phyloP scores from a whole-genome alignment of 2,329 filamentous ascomycete species.

The Phialemoniopsis sp. region DNA sequence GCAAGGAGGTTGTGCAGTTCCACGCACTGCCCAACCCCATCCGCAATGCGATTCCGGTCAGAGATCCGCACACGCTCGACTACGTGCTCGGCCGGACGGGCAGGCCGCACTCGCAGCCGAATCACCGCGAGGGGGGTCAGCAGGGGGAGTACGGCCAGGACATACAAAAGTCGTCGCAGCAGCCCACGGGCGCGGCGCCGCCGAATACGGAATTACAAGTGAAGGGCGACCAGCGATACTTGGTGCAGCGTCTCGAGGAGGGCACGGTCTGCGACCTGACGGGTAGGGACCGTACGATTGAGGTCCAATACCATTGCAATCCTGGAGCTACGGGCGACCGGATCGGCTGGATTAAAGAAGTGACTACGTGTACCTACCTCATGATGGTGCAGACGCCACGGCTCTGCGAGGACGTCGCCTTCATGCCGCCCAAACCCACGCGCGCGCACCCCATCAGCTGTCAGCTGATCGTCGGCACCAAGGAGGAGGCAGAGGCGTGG shows the following conservation, averaged over 20 bases:
- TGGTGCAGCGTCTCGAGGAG: conserved; percentile 75
- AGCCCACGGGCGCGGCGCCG: conserved; percentile 15
- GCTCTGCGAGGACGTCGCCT: conserved; percentile 82
- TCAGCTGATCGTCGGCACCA: conserved; percentile 58
- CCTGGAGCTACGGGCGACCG: conserved; percentile 68
- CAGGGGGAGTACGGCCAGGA: conserved; percentile 4
- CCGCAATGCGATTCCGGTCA: conserved; percentile 68
- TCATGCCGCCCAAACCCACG: conserved; percentile 75
- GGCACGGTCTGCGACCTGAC: conserved; percentile 87
- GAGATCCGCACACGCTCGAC: conserved; percentile 71
- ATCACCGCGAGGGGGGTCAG: conserved; percentile 7
- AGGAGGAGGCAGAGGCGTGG: conserved; percentile 40
- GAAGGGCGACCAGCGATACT: conserved; percentile 78
- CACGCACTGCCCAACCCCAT: conserved; percentile 70
- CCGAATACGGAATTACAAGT: conserved; percentile 66
- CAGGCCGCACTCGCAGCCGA: conserved; percentile 3
- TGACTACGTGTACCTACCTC: conserved; percentile 84
- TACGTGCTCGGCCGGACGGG: conserved; percentile 69
- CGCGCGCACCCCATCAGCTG: conserved; percentile 75
- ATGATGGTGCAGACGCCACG: conserved; percentile 91
- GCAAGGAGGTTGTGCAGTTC: conserved; percentile 82
- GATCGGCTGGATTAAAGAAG: conserved; percentile 91
- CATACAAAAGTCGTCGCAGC: neutral
- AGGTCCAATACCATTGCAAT: conserved; percentile 78
- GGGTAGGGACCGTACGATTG: conserved; percentile 73